phyloP scores from a whole-genome alignment of 2,329 filamentous ascomycete genomes.

The Lasiodiplodia theobromae region DNA sequence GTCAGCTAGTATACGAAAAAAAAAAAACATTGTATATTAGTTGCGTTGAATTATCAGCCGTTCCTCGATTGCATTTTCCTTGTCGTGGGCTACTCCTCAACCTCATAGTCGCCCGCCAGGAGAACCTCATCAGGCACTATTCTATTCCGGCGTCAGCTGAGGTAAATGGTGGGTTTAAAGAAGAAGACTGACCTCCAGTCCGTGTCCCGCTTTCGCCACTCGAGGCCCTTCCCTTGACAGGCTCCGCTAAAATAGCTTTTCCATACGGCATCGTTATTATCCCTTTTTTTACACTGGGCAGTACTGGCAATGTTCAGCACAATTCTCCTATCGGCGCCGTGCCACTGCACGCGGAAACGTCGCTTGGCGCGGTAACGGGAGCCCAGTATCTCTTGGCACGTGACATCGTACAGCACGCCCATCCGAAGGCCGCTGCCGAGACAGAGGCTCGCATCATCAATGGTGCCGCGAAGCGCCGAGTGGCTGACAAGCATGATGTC shows the following conservation, averaged over 20 bases:
- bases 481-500: not conserved
- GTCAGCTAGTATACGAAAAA: not conserved
- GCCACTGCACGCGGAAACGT: constrained; percentile 5
- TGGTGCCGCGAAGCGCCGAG: not conserved
- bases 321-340: not conserved
- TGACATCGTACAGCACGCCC: constrained; percentile 6
- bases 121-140: not conserved
- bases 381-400: constrained; percentile 12
- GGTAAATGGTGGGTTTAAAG: too few relatives aligned
- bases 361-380: too few relatives aligned
- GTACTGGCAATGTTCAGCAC: not conserved
- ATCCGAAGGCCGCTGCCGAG: not conserved
- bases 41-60: not conserved
- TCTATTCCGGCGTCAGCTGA: not conserved
- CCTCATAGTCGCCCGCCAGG: not conserved
- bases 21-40: not conserved
- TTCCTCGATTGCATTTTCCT: not conserved
- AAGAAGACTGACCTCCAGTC: too few relatives aligned
- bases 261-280: not conserved
- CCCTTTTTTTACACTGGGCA: not conserved
- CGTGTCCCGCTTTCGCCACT: not conserved
- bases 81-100: not conserved
- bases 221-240: not conserved
- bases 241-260: not conserved
- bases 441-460: not conserved